These are phyloP conservation scores for Podospora comata DNA, from an alignment of 495 filamentous ascomycete species.

Conservation along the genomic window DNA sequence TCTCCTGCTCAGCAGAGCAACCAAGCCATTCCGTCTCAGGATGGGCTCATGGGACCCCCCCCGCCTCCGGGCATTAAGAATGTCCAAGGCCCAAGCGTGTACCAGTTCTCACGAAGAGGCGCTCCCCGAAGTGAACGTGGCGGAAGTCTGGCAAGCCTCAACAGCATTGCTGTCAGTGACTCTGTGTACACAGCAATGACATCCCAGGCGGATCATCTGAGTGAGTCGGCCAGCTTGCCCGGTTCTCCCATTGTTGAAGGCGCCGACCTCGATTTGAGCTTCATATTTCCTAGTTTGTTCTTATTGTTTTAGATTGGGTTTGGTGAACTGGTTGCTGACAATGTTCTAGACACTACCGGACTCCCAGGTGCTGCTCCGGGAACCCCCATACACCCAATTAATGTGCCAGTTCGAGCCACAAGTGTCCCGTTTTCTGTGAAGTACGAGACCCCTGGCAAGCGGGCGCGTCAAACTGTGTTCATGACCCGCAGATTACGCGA, in stretches of 20 bases:
- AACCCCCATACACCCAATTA: background rate
- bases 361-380: background rate
- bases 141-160: constrained; percentile 23
- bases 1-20: background rate
- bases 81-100: constrained; percentile 14
- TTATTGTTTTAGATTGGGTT: background rate
- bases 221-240: constrained; percentile 16
- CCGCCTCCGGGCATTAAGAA: constrained; percentile 22
- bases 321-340: background rate
- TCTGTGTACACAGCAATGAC: constrained; percentile 6
- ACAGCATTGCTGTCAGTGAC: constrained; percentile 18
- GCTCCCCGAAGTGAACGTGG: background rate
- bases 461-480: background rate
- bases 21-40: constrained; percentile 5
- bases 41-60: constrained; percentile 28
- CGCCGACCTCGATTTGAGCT: background rate
- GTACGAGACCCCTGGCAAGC: background rate
- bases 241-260: no score
- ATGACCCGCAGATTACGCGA: constrained; percentile 12
- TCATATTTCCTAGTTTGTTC: background rate
- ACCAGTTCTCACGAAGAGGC: constrained; percentile 16
- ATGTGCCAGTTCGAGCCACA: background rate
- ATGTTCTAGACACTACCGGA: background rate
- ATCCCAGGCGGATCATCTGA: constrained; percentile 19
- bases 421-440: background rate